Conservation (phyloP, 306 rosid genomes). For the Senna siamea region DNA sequence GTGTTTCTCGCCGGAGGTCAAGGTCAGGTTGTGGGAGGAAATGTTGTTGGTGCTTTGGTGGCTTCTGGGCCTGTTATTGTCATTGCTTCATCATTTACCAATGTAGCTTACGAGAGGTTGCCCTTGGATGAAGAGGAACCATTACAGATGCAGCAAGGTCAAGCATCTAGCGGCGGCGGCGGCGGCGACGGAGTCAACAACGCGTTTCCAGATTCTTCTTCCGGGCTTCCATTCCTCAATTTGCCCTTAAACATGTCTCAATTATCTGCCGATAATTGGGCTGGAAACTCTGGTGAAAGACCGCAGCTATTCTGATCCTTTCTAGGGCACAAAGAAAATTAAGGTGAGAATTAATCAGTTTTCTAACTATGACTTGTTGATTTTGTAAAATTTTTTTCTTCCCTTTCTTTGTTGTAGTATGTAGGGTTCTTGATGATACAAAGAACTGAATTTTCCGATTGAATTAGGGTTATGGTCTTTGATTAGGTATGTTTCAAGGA, state of each 20-base stretch:
- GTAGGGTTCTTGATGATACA: not conserved
- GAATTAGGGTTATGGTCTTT: slow-evolving; percentile 19
- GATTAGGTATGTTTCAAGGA: slow-evolving; percentile 41
- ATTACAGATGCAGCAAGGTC: slow-evolving; percentile 61
- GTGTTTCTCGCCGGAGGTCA: slow-evolving; percentile 86
- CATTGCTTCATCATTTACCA: slow-evolving; percentile 88
- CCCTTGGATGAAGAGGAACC: slow-evolving; percentile 87
- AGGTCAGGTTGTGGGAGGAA: slow-evolving; percentile 93
- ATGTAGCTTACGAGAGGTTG: slow-evolving; percentile 89
- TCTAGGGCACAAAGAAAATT: slow-evolving; percentile 13
- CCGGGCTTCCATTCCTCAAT: slow-evolving; percentile 82
- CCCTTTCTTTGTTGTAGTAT: slow-evolving; percentile 15
- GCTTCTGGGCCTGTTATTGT: slow-evolving; percentile 89
- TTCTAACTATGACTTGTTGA: slow-evolving; percentile 32
- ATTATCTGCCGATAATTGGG: slow-evolving; percentile 74
- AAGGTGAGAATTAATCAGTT: slow-evolving; percentile 54
- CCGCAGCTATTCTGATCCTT: slow-evolving; percentile 50
- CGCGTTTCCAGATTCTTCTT: slow-evolving; percentile 72
- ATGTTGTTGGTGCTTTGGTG: slow-evolving; percentile 80
- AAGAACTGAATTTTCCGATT: slow-evolving; percentile 34
- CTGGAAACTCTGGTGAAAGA: slow-evolving; percentile 71
- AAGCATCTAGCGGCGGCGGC: slow-evolving; percentile 47
- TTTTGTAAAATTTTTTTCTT: slow-evolving; percentile 32
- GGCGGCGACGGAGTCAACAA: slow-evolving; percentile 42
- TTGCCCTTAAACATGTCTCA: slow-evolving; percentile 81